These are phyloP conservation scores for Sporisorium reilianum DNA, from an alignment of 1,284 basidiomycete genomes.

Conservation along the genomic window DNA sequence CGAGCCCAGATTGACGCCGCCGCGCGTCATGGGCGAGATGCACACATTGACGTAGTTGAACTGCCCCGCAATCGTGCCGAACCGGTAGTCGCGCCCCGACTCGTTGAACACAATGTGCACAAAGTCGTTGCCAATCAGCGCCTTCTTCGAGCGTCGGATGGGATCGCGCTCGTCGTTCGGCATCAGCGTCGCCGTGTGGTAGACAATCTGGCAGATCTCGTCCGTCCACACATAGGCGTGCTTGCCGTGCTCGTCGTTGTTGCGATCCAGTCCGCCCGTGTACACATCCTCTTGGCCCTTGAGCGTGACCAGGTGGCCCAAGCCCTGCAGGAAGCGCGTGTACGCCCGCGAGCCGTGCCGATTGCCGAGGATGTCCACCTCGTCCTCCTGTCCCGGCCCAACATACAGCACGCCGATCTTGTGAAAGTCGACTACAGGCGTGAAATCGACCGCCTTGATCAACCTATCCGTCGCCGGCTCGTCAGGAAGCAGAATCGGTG, in stretches of 20 bases:
- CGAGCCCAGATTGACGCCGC: constrained; percentile 59
- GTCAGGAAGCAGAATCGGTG: constrained; percentile 71
- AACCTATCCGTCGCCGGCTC: constrained; percentile 75
- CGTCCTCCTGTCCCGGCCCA: constrained; percentile 86
- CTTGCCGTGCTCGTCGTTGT: constrained; percentile 79
- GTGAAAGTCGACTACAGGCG: constrained; percentile 96
- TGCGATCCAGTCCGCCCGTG: constrained; percentile 88
- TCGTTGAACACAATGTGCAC: constrained; percentile 90
- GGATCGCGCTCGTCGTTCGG: constrained; percentile 72
- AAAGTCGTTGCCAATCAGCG: constrained; percentile 68
- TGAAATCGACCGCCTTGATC: constrained; percentile 81
- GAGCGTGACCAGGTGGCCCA: constrained; percentile 90
- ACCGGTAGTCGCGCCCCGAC: constrained; percentile 75
- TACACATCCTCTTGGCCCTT: constrained; percentile 86
- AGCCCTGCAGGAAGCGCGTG: constrained; percentile 87
- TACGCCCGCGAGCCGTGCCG: constrained; percentile 94
- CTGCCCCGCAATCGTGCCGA: constrained; percentile 89
- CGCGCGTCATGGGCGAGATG: constrained; percentile 72
- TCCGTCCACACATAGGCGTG: constrained; percentile 94
- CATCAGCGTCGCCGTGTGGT: constrained; percentile 98
- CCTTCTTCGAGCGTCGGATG: constrained; percentile 61
- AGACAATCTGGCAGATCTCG: constrained; percentile 93
- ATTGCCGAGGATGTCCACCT: constrained; percentile 89
- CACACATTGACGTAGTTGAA: constrained; percentile 99
- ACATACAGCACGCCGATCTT: constrained; percentile 97